Conservation (phyloP, 805 yeast genomes). For the Yamadazyma olivae region DNA sequence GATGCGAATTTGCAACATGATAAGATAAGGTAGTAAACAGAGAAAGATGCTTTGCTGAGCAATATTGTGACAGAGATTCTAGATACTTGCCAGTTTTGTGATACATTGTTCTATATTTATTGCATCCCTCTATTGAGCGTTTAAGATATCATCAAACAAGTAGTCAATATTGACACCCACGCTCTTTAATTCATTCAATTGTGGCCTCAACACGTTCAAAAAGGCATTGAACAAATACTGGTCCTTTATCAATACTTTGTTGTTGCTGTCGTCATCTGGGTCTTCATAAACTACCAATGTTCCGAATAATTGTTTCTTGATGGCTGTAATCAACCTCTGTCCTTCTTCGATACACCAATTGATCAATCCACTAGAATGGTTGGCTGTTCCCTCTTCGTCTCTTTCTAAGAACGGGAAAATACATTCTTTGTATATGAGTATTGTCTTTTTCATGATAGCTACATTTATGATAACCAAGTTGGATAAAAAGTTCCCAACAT, state of each 20-base stretch:
- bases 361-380: slow-evolving; percentile 56
- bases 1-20: no score
- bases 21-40: no score
- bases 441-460: slow-evolving; percentile 52
- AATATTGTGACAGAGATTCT: no score
- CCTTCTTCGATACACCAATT: slow-evolving; percentile 74
- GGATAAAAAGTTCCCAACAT: slow-evolving; percentile 38
- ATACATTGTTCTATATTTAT: no score
- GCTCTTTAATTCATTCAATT: slow-evolving; percentile 57
- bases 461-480: slow-evolving; percentile 38
- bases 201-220: slow-evolving; percentile 51
- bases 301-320: slow-evolving; percentile 67
- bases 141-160: slow-evolving; percentile 46
- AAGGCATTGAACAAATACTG: slow-evolving; percentile 48
- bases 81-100: no score
- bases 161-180: slow-evolving; percentile 76
- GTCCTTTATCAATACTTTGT: slow-evolving; percentile 34
- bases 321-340: slow-evolving; percentile 52
- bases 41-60: no score
- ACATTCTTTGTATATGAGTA: slow-evolving; percentile 49
- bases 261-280: slow-evolving; percentile 11
- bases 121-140: no score
- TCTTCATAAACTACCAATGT: slow-evolving; percentile 43
- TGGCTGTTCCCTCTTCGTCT: slow-evolving; percentile 23
- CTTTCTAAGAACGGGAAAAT: slow-evolving; percentile 39